These are phyloP conservation scores for Polyporus tsugae DNA, from an alignment of 1,284 basidiomycete species.

Conservation along the genomic window DNA sequence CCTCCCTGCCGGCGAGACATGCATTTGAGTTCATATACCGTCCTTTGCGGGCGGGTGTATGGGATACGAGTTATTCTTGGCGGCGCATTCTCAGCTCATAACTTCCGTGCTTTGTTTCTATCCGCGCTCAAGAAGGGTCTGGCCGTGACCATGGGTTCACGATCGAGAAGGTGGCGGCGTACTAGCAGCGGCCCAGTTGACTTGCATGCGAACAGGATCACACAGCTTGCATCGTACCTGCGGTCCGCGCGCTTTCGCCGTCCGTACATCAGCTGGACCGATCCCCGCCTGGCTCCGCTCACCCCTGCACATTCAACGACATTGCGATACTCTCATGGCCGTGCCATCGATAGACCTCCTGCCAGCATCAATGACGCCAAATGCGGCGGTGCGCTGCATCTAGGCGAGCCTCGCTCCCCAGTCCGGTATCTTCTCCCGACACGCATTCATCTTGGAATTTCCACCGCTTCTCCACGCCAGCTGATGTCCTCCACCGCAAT, in stretches of 20 bases:
- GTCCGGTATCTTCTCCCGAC: slow-evolving; percentile 13
- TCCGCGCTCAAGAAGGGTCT: not conserved
- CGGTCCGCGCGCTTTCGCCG: slow-evolving; percentile 22
- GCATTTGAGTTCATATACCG: slow-evolving; percentile 4
- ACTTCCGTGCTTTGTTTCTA: slow-evolving; percentile 6
- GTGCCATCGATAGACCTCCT: slow-evolving; percentile 20
- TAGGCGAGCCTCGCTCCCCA: slow-evolving; percentile 10
- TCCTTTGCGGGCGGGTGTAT: not conserved
- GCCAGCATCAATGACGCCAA: slow-evolving; percentile 15
- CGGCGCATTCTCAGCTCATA: slow-evolving; percentile 1
- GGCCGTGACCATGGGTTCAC: slow-evolving; percentile 7
- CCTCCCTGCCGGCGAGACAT: not conserved
- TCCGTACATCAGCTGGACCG: slow-evolving; percentile 23
- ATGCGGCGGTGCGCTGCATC: slow-evolving; percentile 9
- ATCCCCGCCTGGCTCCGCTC: slow-evolving; percentile 2
- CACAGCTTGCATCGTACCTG: slow-evolving; percentile 14
- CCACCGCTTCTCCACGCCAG: slow-evolving; percentile 2
- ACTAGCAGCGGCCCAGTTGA: slow-evolving; percentile 14
- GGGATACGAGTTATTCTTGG: slow-evolving; percentile 14
- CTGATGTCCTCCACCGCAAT: slow-evolving; percentile 10
- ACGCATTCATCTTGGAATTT: slow-evolving; percentile 2
- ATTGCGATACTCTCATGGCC: slow-evolving; percentile 17
- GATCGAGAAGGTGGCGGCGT: slow-evolving; percentile 3
- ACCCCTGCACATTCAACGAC: not conserved
- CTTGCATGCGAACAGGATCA: slow-evolving; percentile 19